Base-by-base conservation (phyloP, 352 stramenopile genomes). In the Globisporangium middletonii region DNA sequence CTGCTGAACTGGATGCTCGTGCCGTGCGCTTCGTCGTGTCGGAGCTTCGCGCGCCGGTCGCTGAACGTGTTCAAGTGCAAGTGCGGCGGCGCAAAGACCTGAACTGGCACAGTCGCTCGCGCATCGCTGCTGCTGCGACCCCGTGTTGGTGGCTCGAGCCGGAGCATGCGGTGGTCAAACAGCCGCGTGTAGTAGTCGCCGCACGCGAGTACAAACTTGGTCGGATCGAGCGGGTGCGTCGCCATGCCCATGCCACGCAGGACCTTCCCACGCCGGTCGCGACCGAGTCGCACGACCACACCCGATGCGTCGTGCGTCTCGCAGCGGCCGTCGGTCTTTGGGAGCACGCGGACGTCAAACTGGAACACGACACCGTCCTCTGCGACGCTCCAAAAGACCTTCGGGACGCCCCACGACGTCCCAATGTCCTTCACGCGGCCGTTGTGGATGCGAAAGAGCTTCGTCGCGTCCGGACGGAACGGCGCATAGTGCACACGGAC, bases 401-500 rank as follows among this genome's bases (percentile, higher is more conserved):
- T 79, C 11, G 83, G 83, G 11, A 89, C 79, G 1, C 70, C 77
- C 30, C 57, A 75, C 0, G 81, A 89, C 18, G 55, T 79, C 13
- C 71, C 77, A 45, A 95, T 86, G 46, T 94, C 84, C 64, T 96
- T 94, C 26, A 95, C 85, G 37, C 86, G 80, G 16, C 82, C 79
- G 16, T 58, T 57, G 55, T 96, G 88, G 23, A 89, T 71, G 8
- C 72, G 70, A 53, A 89, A 93, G 11, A 82, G 45, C 51, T 88
- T 86, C 23, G 79, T 86, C 5, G 69, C 68, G 46, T 82, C 72
- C 6, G 71, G 64, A 6, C 62, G 77, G 63, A 94, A 95, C 38
- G 86, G 87, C 49, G 83, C 82, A 50, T 92, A 93, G 57, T 95
- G 86, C 47, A 96, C 73, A 18, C 85, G 83, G 15, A 96, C 88